phyloP scores from a whole-genome alignment of 1,284 basidiomycete species.

The Melampsora americana region DNA sequence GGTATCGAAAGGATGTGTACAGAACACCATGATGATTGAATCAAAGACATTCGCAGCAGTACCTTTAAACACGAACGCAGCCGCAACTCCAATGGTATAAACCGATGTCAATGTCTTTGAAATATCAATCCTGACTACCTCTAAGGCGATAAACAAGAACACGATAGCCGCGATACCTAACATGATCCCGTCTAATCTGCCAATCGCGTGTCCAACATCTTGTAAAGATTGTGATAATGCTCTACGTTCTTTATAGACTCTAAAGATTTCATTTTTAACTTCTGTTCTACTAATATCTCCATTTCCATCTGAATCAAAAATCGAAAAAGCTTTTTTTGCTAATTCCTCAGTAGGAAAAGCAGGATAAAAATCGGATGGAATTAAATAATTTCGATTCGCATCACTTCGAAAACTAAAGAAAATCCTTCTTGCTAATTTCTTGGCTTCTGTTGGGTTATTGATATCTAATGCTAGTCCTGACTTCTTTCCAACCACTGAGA shows the following conservation, averaged over 20 bases:
- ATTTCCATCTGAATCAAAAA: constrained; percentile 60
- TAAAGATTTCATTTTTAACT: constrained; percentile 68
- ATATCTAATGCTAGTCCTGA: constrained; percentile 51
- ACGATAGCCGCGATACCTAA: constrained; percentile 64
- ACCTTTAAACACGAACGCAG: constrained; percentile 72
- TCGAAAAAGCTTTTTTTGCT: constrained; percentile 47
- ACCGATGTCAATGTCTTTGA: constrained; percentile 65
- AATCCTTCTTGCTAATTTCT: constrained; percentile 67
- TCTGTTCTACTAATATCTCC: constrained; percentile 73
- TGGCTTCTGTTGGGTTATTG: constrained; percentile 52
- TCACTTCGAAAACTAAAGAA: constrained; percentile 63
- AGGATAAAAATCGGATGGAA: constrained; percentile 67
- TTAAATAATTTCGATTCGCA: constrained; percentile 62
- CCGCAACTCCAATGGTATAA: constrained; percentile 64
- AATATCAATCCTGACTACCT: constrained; percentile 66
- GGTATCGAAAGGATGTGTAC: constrained; percentile 64
- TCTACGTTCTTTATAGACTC: constrained; percentile 68
- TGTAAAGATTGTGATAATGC: constrained; percentile 46
- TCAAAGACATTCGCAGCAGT: constrained; percentile 65
- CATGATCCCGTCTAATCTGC: constrained; percentile 64
- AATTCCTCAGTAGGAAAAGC: constrained; percentile 45
- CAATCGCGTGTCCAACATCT: constrained; percentile 66
- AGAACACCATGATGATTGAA: constrained; percentile 71
- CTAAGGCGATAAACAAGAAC: constrained; percentile 69
- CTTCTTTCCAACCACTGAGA: constrained; percentile 46